phyloP scores from a whole-genome alignment of 1,139 yeast genomes.

The Yamadazyma taylorii region DNA sequence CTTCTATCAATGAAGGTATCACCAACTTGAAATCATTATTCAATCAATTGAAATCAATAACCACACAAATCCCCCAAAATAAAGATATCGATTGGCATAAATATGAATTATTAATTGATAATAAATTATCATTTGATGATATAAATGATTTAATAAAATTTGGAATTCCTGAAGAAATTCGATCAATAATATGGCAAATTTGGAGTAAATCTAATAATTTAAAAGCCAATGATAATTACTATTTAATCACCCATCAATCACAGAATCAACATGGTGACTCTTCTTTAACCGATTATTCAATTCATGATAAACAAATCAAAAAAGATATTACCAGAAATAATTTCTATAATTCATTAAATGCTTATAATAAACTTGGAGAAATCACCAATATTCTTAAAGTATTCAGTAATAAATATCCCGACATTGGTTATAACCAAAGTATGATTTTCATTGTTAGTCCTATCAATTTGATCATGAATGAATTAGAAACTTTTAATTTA shows the following conservation, averaged over 20 bases:
- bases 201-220: conserved; percentile 78
- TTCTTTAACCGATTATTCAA: conserved; percentile 46
- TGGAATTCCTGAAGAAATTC: conserved; percentile 82
- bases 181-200: conserved; percentile 92
- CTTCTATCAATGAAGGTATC: conserved; percentile 59
- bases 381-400: conserved; percentile 77
- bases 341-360: conserved; percentile 64
- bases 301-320: conserved; percentile 74
- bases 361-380: conserved; percentile 52
- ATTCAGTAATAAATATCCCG: conserved; percentile 82
- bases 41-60: conserved; percentile 48
- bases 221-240: conserved; percentile 64
- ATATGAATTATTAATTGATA: conserved; percentile 53
- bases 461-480: conserved; percentile 74
- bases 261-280: neutral
- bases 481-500: conserved; percentile 82
- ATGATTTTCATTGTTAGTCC: conserved; percentile 94
- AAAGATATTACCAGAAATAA: conserved; percentile 85
- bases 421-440: conserved; percentile 96
- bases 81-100: conserved; percentile 72
- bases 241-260: conserved; percentile 42
- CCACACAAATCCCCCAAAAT: conserved; percentile 33
- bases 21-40: conserved; percentile 47
- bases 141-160: conserved; percentile 69
- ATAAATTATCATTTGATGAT: conserved; percentile 33